phyloP scores from a whole-genome alignment of 2,329 filamentous ascomycete genomes.

The Epichloe sibirici region DNA sequence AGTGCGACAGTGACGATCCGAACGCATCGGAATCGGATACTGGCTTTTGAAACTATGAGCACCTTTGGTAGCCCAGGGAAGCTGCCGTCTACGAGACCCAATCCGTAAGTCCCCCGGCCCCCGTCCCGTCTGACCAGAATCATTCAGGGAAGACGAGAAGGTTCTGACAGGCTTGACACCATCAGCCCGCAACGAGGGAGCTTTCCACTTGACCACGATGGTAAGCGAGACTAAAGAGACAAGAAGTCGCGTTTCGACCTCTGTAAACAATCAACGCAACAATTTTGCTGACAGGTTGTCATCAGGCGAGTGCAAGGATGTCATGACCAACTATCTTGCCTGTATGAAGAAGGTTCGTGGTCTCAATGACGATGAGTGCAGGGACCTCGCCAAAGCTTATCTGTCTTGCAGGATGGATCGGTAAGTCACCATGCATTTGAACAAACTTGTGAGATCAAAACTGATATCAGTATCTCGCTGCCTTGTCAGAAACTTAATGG shows the following conservation, averaged over 20 bases:
- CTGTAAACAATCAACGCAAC: background rate
- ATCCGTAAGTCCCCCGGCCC: conserved; percentile 41
- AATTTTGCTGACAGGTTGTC: background rate
- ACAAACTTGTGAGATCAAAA: background rate
- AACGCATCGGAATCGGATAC: background rate
- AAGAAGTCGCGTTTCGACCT: background rate
- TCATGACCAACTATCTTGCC: conserved; percentile 74
- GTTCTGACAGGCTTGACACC: conserved; percentile 1
- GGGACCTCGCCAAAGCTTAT: conserved; percentile 77
- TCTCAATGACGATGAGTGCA: conserved; percentile 76
- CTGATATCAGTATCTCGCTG: background rate
- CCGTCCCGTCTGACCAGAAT: background rate
- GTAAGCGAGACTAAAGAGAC: conserved; percentile 17
- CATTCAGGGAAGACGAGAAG: background rate
- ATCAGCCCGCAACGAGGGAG: conserved; percentile 76
- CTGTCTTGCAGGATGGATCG: conserved; percentile 87
- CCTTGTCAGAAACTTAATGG: conserved; percentile 72
- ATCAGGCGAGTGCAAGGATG: conserved; percentile 78
- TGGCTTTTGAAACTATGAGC: conserved; percentile 32
- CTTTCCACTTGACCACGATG: conserved; percentile 93
- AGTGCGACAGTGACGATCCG: background rate
- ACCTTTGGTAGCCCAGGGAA: conserved; percentile 61
- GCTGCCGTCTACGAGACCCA: conserved; percentile 52
- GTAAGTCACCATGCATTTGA: conserved; percentile 36
- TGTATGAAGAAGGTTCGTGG: conserved; percentile 80